phyloP scores from a whole-genome alignment of 2,329 filamentous ascomycete species.

The Zasmidium citrigriseum region DNA sequence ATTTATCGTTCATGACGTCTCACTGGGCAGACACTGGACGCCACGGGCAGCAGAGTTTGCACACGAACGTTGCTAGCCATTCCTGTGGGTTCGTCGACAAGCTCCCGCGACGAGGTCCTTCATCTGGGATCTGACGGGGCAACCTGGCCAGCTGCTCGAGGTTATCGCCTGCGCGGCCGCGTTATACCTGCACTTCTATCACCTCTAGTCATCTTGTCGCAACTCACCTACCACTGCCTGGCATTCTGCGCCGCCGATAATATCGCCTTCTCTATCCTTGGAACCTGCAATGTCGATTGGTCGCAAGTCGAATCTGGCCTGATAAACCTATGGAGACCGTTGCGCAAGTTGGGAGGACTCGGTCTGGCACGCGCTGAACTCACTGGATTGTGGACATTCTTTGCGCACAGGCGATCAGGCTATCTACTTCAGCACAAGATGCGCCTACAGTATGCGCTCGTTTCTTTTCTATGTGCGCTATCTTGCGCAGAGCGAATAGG shows the following conservation, averaged over 20 bases:
- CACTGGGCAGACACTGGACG: background rate
- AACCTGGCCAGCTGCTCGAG: background rate
- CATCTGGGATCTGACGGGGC: slow-evolving; percentile 8
- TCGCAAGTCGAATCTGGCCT: background rate
- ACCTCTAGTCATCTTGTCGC: background rate
- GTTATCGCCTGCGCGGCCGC: background rate
- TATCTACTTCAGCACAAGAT: slow-evolving; percentile 5
- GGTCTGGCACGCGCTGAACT: slow-evolving; percentile 4
- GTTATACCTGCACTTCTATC: background rate
- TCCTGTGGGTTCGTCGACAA: background rate
- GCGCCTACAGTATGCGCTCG: slow-evolving; percentile 15
- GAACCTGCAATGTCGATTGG: background rate
- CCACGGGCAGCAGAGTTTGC: slow-evolving; percentile 6
- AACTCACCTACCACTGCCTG: background rate
- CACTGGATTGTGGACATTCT: background rate
- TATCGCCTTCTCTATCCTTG: background rate
- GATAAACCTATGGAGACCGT: background rate
- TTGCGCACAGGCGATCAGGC: background rate
- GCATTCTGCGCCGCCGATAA: background rate
- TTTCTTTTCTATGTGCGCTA: slow-evolving; percentile 10
- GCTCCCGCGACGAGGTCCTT: slow-evolving; percentile 6
- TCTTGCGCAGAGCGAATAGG: slow-evolving; percentile 14
- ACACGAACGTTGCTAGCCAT: background rate
- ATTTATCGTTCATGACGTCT: slow-evolving; percentile 4
- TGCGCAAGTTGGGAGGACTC: background rate